Evolutionary conservation across 768 basidiomycete genomes (phyloP).

Genomic region (Pleurotus salmoneostramineus): DNA sequence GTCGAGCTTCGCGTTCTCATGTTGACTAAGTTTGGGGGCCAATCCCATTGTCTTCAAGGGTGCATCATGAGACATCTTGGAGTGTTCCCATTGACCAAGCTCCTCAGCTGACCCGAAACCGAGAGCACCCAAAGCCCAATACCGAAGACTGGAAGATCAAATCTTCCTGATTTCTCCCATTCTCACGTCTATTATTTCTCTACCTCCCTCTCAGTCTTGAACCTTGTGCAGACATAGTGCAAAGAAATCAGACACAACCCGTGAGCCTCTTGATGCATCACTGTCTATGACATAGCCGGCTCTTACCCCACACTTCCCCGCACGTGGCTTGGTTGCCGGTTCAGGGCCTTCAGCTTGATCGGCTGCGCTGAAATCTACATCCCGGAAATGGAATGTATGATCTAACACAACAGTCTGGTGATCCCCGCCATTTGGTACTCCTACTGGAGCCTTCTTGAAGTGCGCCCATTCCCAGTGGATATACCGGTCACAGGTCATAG

Average conservation of each 20-base stretch:
- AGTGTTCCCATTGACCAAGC: neutral
- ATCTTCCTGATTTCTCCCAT: neutral
- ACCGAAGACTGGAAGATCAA: too few species aligned
- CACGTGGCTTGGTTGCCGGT: slow-evolving; percentile 4
- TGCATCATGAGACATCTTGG: neutral
- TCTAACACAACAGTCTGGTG: neutral
- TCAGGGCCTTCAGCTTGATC: neutral
- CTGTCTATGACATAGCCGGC: neutral
- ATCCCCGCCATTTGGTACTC: neutral
- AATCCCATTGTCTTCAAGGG: too few species aligned
- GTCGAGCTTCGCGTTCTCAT: neutral
- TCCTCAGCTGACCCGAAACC: slow-evolving; percentile 2
- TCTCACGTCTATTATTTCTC: neutral
- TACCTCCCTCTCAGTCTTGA: too few species aligned
- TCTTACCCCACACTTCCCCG: slow-evolving; percentile 7
- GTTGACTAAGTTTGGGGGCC: neutral
- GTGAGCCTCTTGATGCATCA: too few species aligned
- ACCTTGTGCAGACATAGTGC: too few species aligned
- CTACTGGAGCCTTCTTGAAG: neutral
- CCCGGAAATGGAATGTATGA: neutral
- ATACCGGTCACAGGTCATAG: neutral
- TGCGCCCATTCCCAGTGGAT: neutral
- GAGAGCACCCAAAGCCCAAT: neutral
- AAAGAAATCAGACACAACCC: too few species aligned
- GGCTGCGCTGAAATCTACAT: slow-evolving; percentile 7